phyloP scores from a whole-genome alignment of 2,329 filamentous ascomycete genomes.

The Ascocoryne sarcoides region DNA sequence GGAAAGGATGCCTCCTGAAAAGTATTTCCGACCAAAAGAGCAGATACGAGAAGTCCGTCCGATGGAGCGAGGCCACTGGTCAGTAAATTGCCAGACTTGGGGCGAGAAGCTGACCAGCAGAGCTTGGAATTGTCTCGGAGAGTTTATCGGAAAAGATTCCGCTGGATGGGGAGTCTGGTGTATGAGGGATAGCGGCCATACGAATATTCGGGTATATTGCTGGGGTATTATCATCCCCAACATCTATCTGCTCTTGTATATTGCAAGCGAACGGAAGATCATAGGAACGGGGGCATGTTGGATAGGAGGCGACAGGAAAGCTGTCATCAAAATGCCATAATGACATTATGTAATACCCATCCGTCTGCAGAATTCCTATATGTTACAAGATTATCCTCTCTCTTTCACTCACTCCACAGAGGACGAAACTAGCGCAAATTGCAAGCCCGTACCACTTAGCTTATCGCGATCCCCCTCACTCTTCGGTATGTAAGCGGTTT shows the following conservation, averaged over 20 bases:
- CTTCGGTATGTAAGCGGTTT: no score
- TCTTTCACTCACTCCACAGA: background rate
- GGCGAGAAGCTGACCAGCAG: conserved; percentile 35
- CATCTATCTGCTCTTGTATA: conserved; percentile 65
- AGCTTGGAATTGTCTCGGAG: conserved; percentile 54
- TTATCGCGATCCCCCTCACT: no score
- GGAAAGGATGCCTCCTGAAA: conserved; percentile 40
- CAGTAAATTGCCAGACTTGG: conserved; percentile 52
- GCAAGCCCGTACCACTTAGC: no score
- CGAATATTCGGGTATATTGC: conserved; percentile 58
- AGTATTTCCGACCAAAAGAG: conserved; percentile 43
- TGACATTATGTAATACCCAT: conserved; percentile 8
- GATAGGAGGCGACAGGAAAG: conserved; percentile 53
- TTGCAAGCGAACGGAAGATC: conserved; percentile 58
- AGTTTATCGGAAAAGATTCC: conserved; percentile 48
- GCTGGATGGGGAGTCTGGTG: conserved; percentile 63
- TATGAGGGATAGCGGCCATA: conserved; percentile 33
- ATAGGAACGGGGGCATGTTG: conserved; percentile 51
- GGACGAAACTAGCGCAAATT: no score
- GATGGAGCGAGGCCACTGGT: conserved; percentile 75
- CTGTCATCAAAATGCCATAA: conserved; percentile 42
- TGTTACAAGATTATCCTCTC: background rate
- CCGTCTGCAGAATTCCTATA: no score
- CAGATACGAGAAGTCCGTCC: conserved; percentile 41
- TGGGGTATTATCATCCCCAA: conserved; percentile 69